phyloP scores from a whole-genome alignment of 192 early-diverging fungal genomes.

The Coemansia reversa region DNA sequence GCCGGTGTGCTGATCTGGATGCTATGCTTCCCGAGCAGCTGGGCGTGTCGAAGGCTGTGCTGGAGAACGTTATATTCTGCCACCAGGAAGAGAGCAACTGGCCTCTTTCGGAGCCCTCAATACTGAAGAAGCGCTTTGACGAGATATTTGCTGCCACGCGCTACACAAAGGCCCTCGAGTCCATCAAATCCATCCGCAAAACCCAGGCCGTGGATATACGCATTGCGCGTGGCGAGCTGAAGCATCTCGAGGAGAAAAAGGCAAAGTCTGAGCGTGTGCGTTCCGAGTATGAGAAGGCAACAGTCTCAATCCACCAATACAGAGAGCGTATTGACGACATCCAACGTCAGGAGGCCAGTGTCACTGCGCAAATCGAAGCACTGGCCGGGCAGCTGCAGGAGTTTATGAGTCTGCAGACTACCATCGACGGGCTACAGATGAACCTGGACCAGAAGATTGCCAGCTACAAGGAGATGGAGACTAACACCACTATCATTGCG shows the following conservation, averaged over 20 bases:
- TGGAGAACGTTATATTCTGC: constrained; percentile 99
- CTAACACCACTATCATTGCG: constrained; percentile 40
- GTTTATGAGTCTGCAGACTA: constrained; percentile 36
- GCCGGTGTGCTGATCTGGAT: constrained; percentile 84
- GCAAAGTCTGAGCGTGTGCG: constrained; percentile 68
- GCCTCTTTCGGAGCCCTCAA: constrained; percentile 85
- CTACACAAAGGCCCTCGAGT: constrained; percentile 89
- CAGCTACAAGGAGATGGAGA: constrained; percentile 52
- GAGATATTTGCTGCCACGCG: constrained; percentile 93
- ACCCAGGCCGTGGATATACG: constrained; percentile 64
- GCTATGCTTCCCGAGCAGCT: constrained; percentile 77
- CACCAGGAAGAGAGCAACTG: constrained; percentile 98
- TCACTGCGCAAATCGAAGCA: constrained; percentile 53
- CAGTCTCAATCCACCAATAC: constrained; percentile 51
- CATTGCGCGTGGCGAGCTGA: constrained; percentile 62
- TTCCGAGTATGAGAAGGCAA: constrained; percentile 33
- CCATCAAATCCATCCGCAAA: constrained; percentile 76
- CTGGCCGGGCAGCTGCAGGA: constrained; percentile 52
- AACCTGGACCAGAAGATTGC: constrained; percentile 35
- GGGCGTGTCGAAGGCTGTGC: constrained; percentile 85
- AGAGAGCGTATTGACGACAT: constrained; percentile 45
- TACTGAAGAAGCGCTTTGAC: constrained; percentile 96
- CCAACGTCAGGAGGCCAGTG: constrained; percentile 34
- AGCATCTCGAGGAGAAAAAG: constrained; percentile 67
- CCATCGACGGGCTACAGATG: constrained; percentile 47